These are phyloP conservation scores for Salix arbutifolia DNA, from an alignment of 345 rosid species.

Conservation along the genomic window DNA sequence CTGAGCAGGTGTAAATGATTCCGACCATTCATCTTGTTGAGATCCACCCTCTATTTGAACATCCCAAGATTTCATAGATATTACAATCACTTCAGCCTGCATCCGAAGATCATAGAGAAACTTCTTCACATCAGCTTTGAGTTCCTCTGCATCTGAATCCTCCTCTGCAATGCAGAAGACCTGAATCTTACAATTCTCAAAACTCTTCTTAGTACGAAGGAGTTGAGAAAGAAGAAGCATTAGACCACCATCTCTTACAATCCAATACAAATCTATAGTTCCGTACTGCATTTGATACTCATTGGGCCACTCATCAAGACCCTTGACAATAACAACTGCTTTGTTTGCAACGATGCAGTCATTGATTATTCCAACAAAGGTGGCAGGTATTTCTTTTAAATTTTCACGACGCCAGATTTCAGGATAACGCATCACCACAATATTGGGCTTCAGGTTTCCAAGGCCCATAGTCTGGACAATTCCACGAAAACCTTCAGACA, in stretches of 20 bases:
- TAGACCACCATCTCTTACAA: constrained; percentile 95
- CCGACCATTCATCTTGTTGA: constrained; percentile 71
- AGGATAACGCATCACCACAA: constrained; percentile 95
- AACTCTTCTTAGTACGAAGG: constrained; percentile 95
- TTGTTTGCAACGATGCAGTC: constrained; percentile 97
- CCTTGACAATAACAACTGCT: constrained; percentile 97
- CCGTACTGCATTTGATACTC: constrained; percentile 96
- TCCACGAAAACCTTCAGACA: constrained; percentile 97
- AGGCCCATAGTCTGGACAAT: constrained; percentile 98
- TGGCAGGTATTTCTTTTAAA: constrained; percentile 82
- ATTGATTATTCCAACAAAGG: constrained; percentile 85
- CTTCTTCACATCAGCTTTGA: constrained; percentile 93
- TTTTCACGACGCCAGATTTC: constrained; percentile 99
- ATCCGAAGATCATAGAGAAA: constrained; percentile 94
- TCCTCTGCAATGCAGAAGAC: constrained; percentile 98
- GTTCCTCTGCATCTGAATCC: constrained; percentile 90
- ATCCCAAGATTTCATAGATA: constrained; percentile 95
- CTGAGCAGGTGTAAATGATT: constrained; percentile 72
- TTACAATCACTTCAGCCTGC: constrained; percentile 97
- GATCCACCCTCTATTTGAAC: constrained; percentile 51
- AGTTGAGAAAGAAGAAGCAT: constrained; percentile 99
- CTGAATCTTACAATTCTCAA: constrained; percentile 96
- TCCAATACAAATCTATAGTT: constrained; percentile 97
- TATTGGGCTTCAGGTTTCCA: constrained; percentile 95
- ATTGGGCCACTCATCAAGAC: constrained; percentile 99